phyloP scores from a whole-genome alignment of 2,329 filamentous ascomycete genomes.

The Scedosporium aurantiacum region DNA sequence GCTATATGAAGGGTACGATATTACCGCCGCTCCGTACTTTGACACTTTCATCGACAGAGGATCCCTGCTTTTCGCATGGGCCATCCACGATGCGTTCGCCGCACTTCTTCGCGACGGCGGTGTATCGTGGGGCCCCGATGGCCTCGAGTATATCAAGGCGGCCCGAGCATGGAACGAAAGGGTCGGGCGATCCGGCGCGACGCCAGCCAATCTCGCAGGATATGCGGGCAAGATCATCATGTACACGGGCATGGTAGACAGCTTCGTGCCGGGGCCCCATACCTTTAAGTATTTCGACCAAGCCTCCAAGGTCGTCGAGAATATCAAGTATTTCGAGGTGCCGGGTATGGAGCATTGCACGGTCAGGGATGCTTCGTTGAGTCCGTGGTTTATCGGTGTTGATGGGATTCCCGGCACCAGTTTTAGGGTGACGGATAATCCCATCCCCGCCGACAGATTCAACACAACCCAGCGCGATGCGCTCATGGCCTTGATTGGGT shows the following conservation, averaged over 20 bases:
- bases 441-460: conserved; percentile 22
- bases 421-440: too few species aligned
- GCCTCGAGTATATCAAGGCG: background rate
- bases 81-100: too few species aligned
- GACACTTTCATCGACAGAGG: too few species aligned
- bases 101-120: conserved; percentile 19
- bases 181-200: conserved; percentile 15
- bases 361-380: conserved; percentile 21
- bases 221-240: conserved; percentile 30
- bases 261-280: conserved; percentile 22
- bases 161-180: background rate
- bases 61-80: too few species aligned
- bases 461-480: conserved; percentile 24
- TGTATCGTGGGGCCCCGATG: background rate
- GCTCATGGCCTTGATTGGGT: conserved; percentile 25
- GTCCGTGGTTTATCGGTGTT: conserved; percentile 27
- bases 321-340: conserved; percentile 32
- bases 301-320: conserved; percentile 15
- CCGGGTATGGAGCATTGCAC: conserved; percentile 41
- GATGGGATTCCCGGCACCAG: conserved; percentile 9
- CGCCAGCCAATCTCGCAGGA: conserved; percentile 24
- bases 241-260: conserved; percentile 32
- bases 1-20: too few species aligned
- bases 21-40: too few species aligned
- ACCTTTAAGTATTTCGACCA: conserved; percentile 30